These are phyloP conservation scores for Phialemonium atrogriseum DNA, from an alignment of 2,329 filamentous ascomycete genomes.

Conservation along the genomic window DNA sequence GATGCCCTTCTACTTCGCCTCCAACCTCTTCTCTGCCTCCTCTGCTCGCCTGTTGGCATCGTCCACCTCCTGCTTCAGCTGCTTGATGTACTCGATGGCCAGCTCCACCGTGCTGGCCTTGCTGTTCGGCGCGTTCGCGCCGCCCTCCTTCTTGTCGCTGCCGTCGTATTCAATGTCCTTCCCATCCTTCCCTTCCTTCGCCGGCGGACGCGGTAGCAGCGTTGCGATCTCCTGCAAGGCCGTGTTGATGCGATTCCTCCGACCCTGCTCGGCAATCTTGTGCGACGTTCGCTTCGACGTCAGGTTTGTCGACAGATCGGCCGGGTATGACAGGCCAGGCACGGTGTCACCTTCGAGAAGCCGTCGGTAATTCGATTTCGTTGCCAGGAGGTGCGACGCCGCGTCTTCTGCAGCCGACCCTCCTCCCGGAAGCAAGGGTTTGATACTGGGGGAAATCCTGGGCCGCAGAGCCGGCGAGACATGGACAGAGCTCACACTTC, in stretches of 20 bases:
- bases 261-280: conserved; percentile 94
- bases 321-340: conserved; percentile 83
- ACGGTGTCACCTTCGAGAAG: conserved; percentile 89
- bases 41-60: conserved; percentile 56
- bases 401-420: conserved; percentile 48
- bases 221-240: conserved; percentile 86
- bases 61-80: conserved; percentile 64
- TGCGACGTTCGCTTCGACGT: conserved; percentile 96
- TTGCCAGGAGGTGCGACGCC: conserved; percentile 69
- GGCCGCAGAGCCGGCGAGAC: conserved; percentile 80
- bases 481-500: conserved; percentile 63
- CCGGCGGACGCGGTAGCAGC: conserved; percentile 53
- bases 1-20: conserved; percentile 3
- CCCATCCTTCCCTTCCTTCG: conserved; percentile 24
- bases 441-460: conserved; percentile 89
- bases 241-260: conserved; percentile 89
- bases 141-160: conserved; percentile 34
- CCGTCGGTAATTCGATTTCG: conserved; percentile 97
- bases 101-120: conserved; percentile 97
- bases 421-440: conserved; percentile 67
- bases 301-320: conserved; percentile 82
- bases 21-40: conserved; percentile 55
- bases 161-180: conserved; percentile 27
- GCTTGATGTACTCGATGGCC: conserved; percentile 91
- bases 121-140: conserved; percentile 58